phyloP scores from a whole-genome alignment of 306 rosid species.

The Quercus wislizeni region DNA sequence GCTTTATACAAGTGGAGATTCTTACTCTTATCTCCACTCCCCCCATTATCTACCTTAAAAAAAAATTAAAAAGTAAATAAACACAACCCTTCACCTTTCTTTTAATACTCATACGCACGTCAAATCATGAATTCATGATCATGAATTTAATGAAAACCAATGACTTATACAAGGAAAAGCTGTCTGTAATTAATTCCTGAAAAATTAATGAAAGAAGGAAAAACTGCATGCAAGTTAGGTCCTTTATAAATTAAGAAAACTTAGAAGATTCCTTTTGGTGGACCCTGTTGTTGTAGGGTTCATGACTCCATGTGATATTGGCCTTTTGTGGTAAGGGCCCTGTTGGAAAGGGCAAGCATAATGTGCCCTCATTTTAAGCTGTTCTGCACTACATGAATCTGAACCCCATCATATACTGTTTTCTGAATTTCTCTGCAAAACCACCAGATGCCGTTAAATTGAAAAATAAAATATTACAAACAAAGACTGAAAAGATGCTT shows the following conservation, averaged over 20 bases:
- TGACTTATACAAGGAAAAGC: not conserved
- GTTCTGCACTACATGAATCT: conserved; percentile 15
- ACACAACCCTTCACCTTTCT: conserved; percentile 13
- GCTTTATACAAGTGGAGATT: no score
- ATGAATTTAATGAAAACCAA: conserved; percentile 16
- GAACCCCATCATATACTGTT: conserved; percentile 1
- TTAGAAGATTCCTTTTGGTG: conserved; percentile 61
- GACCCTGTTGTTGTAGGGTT: conserved; percentile 45
- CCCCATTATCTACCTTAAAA: no score
- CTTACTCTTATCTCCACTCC: not conserved
- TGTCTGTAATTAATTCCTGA: not conserved
- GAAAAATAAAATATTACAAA: not conserved
- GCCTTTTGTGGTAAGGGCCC: conserved; percentile 40
- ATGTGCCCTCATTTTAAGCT: conserved; percentile 54
- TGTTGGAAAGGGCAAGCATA: conserved; percentile 21
- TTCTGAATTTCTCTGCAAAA: not conserved
- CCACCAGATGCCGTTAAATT: not conserved
- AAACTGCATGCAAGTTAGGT: conserved; percentile 30
- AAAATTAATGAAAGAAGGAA: not conserved
- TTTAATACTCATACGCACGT: conserved; percentile 19
- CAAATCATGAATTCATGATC: conserved; percentile 2
- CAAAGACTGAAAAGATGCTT: no score
- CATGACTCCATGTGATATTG: conserved; percentile 69
- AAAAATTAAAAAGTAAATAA: not conserved
- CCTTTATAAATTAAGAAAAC: conserved; percentile 13